Evolutionary conservation across 1,284 basidiomycete species (phyloP).

Genomic region (Bjerkandera adusta): DNA sequence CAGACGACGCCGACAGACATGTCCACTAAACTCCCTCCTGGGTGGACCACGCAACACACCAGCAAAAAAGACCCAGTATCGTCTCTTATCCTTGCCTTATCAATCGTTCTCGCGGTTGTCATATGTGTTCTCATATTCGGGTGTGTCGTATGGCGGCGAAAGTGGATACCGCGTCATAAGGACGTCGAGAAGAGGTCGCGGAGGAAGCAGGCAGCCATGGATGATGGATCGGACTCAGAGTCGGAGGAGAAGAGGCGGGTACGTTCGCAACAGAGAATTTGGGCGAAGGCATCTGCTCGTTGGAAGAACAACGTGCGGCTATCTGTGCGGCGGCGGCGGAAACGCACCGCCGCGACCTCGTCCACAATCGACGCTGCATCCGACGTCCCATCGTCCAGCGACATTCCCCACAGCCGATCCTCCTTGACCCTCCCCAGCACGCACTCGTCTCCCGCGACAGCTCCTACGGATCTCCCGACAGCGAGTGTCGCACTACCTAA

Average conservation of each 20-base stretch:
- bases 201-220: constrained; percentile 30
- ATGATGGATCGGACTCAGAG: constrained; percentile 32
- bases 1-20: constrained; percentile 13
- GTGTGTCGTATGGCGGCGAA: constrained; percentile 57
- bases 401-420: not conserved
- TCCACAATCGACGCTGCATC: not conserved
- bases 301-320: constrained; percentile 62
- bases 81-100: constrained; percentile 55
- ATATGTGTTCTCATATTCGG: constrained; percentile 55
- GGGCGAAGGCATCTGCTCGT: constrained; percentile 57
- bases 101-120: constrained; percentile 54
- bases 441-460: not conserved
- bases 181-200: constrained; percentile 39
- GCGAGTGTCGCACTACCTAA: no score
- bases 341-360: constrained; percentile 12
- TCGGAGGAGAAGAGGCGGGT: constrained; percentile 39
- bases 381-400: not conserved
- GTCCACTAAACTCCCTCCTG: constrained; percentile 44
- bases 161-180: constrained; percentile 21
- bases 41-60: constrained; percentile 49
- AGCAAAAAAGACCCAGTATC: constrained; percentile 18
- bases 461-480: not conserved
- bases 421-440: not conserved
- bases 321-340: constrained; percentile 51
- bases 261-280: constrained; percentile 47